Evolutionary conservation across 768 basidiomycete species (phyloP).

Genomic region (Cantharellus anzutake): DNA sequence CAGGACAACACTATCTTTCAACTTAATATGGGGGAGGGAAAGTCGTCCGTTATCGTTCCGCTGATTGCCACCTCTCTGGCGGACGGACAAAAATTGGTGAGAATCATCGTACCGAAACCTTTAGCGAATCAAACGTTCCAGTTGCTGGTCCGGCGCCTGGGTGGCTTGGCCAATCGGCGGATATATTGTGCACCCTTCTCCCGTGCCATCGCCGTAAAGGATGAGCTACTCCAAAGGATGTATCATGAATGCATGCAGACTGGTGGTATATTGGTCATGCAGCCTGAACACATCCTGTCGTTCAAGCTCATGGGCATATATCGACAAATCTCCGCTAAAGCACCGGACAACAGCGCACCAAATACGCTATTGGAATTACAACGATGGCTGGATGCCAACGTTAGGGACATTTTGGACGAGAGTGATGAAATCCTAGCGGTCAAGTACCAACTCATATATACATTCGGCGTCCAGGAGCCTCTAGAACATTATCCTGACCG

Average conservation of each 20-base stretch:
- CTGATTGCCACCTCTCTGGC: conserved; percentile 24
- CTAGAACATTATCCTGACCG: conserved; percentile 3
- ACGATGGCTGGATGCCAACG: conserved; percentile 11
- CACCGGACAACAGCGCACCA: conserved; percentile 1
- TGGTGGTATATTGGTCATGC: conserved; percentile 28
- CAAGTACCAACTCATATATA: conserved; percentile 6
- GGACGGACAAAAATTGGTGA: conserved; percentile 24
- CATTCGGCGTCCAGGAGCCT: not conserved
- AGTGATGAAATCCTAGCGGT: conserved; percentile 19
- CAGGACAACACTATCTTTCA: conserved; percentile 25
- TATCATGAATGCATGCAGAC: conserved; percentile 22
- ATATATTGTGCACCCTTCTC: conserved; percentile 34
- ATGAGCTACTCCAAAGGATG: conserved; percentile 15
- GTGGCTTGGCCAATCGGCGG: conserved; percentile 27
- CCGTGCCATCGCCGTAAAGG: conserved; percentile 15
- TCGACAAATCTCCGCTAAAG: conserved; percentile 12
- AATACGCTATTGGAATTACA: conserved; percentile 7
- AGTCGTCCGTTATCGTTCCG: conserved; percentile 34
- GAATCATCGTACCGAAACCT: conserved; percentile 29
- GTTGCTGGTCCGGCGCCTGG: conserved; percentile 25
- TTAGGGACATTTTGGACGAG: conserved; percentile 27
- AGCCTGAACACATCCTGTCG: conserved; percentile 37
- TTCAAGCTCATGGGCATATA: conserved; percentile 26
- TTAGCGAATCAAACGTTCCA: conserved; percentile 26
- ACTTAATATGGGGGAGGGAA: conserved; percentile 42